A percentile compares a stretch with the other conserved stretches of the same genome.
Conservation (phyloP, 805 yeast species). For the Saccharomycopsis fibuligera region DNA sequence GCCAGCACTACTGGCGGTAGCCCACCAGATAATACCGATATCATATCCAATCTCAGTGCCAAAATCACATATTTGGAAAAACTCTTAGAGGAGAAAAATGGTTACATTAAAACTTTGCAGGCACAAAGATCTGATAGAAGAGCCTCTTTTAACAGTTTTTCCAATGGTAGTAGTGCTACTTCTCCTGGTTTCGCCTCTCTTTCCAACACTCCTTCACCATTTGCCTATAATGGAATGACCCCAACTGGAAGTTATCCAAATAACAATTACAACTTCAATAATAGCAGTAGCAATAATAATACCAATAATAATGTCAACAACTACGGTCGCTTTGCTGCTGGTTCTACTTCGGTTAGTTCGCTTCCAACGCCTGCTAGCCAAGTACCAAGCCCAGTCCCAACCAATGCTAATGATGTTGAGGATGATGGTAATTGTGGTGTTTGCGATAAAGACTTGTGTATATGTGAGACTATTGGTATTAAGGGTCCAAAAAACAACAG, state of each 20-base stretch:
- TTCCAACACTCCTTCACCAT: not conserved
- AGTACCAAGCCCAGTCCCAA: conserved; percentile 20
- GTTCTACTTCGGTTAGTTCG: not conserved
- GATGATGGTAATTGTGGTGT: conserved; percentile 47
- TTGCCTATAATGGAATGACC: not conserved
- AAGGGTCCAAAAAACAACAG: conserved; percentile 21
- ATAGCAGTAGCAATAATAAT: not conserved
- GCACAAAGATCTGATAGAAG: not conserved
- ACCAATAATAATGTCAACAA: conserved; percentile 11
- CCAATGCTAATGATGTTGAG: conserved; percentile 27
- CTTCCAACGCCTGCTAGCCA: conserved; percentile 21
- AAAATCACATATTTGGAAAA: conserved; percentile 11
- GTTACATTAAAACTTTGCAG: not conserved
- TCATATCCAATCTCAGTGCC: conserved; percentile 8
- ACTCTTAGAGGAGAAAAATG: conserved; percentile 7
- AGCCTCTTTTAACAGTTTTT: too few species aligned
- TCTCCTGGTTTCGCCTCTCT: not conserved
- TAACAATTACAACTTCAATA: not conserved
- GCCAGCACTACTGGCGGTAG: not conserved
- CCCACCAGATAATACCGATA: conserved; percentile 1
- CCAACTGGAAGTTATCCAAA: not conserved
- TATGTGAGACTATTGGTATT: conserved; percentile 44
- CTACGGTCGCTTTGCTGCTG: conserved; percentile 1
- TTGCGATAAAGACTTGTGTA: conserved; percentile 63
- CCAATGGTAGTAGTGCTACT: not conserved